A percentile compares a stretch with the other conserved stretches of the same genome.
Conservation (phyloP, 2,329 filamentous ascomycete genomes). For the Neophaeococcomyces mojaviensis region DNA sequence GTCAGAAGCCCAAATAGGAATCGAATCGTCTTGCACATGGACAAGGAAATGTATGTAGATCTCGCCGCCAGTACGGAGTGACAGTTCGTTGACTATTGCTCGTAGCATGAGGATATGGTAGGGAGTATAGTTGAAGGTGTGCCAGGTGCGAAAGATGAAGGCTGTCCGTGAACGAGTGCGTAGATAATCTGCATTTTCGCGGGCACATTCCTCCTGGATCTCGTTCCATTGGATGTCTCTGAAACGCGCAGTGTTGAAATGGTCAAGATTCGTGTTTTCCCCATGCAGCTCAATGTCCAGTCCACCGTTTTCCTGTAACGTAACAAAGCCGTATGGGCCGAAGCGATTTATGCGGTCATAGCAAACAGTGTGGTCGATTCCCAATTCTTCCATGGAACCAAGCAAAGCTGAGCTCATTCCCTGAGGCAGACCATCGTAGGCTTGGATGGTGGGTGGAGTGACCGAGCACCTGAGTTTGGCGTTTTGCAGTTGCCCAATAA, state of each 20-base stretch:
- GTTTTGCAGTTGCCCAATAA: neutral
- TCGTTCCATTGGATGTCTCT: constrained; percentile 61
- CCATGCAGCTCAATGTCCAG: constrained; percentile 14
- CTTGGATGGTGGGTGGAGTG: constrained; percentile 13
- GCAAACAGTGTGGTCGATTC: constrained; percentile 56
- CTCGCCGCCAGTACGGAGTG: constrained; percentile 65
- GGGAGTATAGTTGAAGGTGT: constrained; percentile 17
- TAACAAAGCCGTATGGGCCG: constrained; percentile 43
- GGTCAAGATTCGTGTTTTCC: constrained; percentile 13
- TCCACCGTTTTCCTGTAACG: constrained; percentile 23
- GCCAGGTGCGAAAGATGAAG: constrained; percentile 22
- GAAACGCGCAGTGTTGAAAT: constrained; percentile 42
- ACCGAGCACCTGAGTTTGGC: constrained; percentile 7
- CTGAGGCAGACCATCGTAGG: constrained; percentile 20
- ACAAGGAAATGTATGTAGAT: constrained; percentile 71
- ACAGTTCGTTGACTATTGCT: constrained; percentile 36
- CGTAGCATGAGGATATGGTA: constrained; percentile 21
- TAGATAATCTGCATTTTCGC: constrained; percentile 52
- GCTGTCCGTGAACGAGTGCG: constrained; percentile 13
- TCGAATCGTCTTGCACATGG: constrained; percentile 66
- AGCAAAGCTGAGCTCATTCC: constrained; percentile 43
- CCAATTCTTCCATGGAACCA: constrained; percentile 55
- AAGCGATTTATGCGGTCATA: constrained; percentile 64
- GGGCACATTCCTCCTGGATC: constrained; percentile 59
- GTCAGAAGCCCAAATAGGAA: constrained; percentile 66